These are phyloP conservation scores for Biscogniauxia mediterranea DNA, from an alignment of 2,329 filamentous ascomycete genomes.

Conservation along the genomic window DNA sequence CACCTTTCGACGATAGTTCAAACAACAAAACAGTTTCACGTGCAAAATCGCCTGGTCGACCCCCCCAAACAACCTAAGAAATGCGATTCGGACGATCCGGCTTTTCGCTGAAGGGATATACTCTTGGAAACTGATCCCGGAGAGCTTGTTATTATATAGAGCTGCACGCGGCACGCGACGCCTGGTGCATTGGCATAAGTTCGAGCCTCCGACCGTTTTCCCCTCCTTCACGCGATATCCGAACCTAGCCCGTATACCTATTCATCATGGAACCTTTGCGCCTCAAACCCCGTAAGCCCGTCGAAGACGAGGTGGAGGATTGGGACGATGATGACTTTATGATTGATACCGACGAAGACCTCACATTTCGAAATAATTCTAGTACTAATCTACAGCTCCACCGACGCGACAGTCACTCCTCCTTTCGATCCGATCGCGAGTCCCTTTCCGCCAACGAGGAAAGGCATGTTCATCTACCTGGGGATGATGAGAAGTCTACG, in stretches of 20 bases:
- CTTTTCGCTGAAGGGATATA: background rate
- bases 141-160: background rate
- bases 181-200: background rate
- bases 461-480: slow-evolving; percentile 80
- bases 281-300: slow-evolving; percentile 52
- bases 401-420: slow-evolving; percentile 76
- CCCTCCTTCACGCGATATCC: slow-evolving; percentile 8
- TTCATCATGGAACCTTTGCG: slow-evolving; percentile 54
- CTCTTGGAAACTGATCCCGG: background rate
- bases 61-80: background rate
- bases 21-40: background rate
- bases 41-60: background rate
- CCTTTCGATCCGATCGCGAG: slow-evolving; percentile 79
- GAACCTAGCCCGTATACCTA: slow-evolving; percentile 1
- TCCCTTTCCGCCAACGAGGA: slow-evolving; percentile 78
- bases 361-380: slow-evolving; percentile 56
- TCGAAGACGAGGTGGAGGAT: slow-evolving; percentile 65
- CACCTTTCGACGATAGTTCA: background rate
- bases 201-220: slow-evolving; percentile 1
- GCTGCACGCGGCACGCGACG: background rate
- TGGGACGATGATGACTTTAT: slow-evolving; percentile 79
- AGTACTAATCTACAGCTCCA: slow-evolving; percentile 46
- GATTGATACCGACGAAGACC: slow-evolving; percentile 62
- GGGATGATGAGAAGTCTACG: slow-evolving; percentile 81
- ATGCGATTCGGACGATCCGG: background rate